Evolutionary conservation across 2,329 filamentous ascomycete species (phyloP).

Genomic region (Lasiodiplodia sp.): DNA sequence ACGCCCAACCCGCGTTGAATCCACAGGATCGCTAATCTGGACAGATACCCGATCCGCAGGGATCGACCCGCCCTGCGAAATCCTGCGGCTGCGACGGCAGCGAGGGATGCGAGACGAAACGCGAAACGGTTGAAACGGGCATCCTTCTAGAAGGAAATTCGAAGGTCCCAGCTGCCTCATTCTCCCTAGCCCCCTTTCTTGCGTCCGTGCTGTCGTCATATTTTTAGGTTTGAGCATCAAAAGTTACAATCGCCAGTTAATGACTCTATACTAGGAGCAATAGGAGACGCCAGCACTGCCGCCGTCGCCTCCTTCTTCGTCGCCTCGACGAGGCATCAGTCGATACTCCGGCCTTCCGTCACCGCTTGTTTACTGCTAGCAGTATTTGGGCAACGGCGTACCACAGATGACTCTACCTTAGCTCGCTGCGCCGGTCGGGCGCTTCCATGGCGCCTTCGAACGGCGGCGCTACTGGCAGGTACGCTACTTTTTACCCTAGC

Average conservation of each 20-base stretch:
- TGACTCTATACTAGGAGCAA: neutral
- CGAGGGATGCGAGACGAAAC: neutral
- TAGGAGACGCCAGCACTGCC: neutral
- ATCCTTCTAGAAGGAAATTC: neutral
- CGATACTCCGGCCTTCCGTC: neutral
- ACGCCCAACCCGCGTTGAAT: neutral
- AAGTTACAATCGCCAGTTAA: too few species aligned
- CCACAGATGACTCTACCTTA: neutral
- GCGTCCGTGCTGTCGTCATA: too few species aligned
- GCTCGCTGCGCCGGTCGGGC: neutral
- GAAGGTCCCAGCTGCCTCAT: neutral
- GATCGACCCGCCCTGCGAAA: conserved; percentile 3
- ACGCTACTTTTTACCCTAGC: conserved; percentile 1
- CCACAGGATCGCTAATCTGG: neutral
- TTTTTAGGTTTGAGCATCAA: too few species aligned
- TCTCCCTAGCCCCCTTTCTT: too few species aligned
- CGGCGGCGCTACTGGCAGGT: conserved; percentile 8
- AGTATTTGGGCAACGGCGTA: conserved; percentile 2
- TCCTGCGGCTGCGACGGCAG: too few species aligned
- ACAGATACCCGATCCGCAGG: conserved; percentile 7
- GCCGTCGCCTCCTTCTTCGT: neutral
- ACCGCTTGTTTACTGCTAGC: neutral
- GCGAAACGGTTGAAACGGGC: neutral
- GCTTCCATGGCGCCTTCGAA: neutral
- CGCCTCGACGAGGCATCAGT: neutral